Evolutionary conservation across 2,329 filamentous ascomycete genomes (phyloP).

Genomic region (Xylaria sp.): DNA sequence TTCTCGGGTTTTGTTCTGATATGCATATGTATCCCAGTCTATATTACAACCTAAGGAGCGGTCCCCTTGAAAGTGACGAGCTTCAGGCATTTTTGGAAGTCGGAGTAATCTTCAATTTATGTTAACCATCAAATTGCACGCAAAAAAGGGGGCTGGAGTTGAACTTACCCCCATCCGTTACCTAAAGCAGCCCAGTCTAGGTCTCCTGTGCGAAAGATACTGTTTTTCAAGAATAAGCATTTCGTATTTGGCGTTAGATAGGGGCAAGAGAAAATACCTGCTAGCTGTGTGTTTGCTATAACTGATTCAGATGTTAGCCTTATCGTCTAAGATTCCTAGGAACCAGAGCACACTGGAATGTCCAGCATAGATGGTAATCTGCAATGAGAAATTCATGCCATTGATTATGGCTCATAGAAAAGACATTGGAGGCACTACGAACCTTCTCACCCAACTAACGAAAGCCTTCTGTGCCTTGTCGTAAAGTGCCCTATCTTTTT

Average conservation of each 20-base stretch:
- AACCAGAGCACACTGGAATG: neutral
- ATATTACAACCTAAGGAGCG: conserved; percentile 70
- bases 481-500: conserved; percentile 69
- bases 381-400: neutral
- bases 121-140: conserved; percentile 8
- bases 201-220: conserved; percentile 83
- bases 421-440: conserved; percentile 1
- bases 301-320: conserved; percentile 49
- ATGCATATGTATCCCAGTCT: conserved; percentile 75
- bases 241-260: neutral
- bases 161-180: conserved; percentile 75
- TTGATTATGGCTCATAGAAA: neutral
- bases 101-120: conserved; percentile 66
- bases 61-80: conserved; percentile 78
- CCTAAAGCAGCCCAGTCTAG: conserved; percentile 88
- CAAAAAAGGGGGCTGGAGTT: neutral
- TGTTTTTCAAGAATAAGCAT: conserved; percentile 23
- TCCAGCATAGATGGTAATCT: neutral
- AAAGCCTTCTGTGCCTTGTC: conserved; percentile 93
- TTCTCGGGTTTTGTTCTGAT: conserved; percentile 78
- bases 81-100: conserved; percentile 93
- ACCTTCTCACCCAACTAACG: conserved; percentile 85
- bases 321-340: neutral
- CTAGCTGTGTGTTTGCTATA: conserved; percentile 92
- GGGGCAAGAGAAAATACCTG: conserved; percentile 57